These are phyloP conservation scores for Scutellaria baicalensis DNA, from an alignment of 257 asterid species.

Conservation along the genomic window DNA sequence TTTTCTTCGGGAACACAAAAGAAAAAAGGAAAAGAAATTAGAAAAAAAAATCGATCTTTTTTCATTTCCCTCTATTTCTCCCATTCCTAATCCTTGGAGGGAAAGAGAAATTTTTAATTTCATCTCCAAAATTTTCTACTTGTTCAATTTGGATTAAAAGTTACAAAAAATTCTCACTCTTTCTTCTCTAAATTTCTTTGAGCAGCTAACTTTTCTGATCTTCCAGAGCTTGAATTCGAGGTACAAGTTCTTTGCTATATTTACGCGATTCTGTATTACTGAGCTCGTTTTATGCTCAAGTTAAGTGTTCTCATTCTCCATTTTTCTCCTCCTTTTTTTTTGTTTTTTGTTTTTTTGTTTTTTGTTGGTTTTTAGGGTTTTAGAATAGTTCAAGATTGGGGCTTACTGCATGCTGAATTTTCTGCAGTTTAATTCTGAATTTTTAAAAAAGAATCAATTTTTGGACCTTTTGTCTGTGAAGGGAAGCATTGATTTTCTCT, in stretches of 20 bases:
- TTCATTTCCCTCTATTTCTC: conserved; percentile 34
- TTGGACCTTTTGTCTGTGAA: not conserved
- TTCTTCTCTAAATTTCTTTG: conserved; percentile 5
- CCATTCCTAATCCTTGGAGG: conserved; percentile 57
- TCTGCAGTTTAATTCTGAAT: conserved; percentile 5
- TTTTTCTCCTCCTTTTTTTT: conserved; percentile 5
- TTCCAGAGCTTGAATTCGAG: conserved; percentile 22
- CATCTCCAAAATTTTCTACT: not conserved
- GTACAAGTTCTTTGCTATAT: conserved; percentile 15
- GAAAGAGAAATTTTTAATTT: conserved; percentile 31
- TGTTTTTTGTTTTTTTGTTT: no score
- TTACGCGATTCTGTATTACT: not conserved
- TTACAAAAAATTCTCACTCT: conserved; percentile 11
- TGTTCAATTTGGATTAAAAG: conserved; percentile 4
- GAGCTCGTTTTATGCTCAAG: conserved; percentile 9
- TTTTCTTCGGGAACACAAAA: conserved; percentile 24
- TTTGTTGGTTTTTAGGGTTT: conserved; percentile 38
- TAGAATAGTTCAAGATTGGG: conserved; percentile 21
- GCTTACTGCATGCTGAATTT: conserved; percentile 10
- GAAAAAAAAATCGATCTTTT: conserved; percentile 35
- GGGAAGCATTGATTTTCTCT: not conserved
- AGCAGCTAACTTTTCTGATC: conserved; percentile 18
- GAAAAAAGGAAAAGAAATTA: conserved; percentile 9
- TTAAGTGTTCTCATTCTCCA: not conserved
- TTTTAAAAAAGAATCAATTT: not conserved